Percentiles rank a stretch among this genome's conserved stretches.
Conservation (phyloP, 2,329 filamentous ascomycete species). For the Bipolaris gigantea region DNA sequence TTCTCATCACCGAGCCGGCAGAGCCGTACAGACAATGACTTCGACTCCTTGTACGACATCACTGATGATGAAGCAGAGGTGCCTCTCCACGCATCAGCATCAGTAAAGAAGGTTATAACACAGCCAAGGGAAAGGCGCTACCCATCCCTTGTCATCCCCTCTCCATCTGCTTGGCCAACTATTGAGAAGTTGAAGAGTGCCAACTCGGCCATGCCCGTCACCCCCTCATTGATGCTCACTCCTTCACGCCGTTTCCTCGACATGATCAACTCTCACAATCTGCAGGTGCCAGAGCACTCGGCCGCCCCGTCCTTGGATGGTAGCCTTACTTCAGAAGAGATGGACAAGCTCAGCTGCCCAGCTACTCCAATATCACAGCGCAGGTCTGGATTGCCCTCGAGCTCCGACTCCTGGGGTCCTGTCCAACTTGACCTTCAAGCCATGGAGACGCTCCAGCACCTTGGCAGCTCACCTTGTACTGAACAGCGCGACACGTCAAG, state of each 20-base stretch:
- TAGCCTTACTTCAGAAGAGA: constrained; percentile 83
- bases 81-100: constrained; percentile 55
- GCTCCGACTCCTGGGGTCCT: constrained; percentile 64
- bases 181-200: constrained; percentile 56
- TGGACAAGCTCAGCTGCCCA: constrained; percentile 80
- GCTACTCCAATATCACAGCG: constrained; percentile 68
- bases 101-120: constrained; percentile 48
- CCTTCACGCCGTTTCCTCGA: constrained; percentile 76
- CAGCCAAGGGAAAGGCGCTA: constrained; percentile 52
- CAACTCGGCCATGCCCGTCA: constrained; percentile 58
- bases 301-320: constrained; percentile 88
- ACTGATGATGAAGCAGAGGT: constrained; percentile 72
- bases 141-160: constrained; percentile 62
- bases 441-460: constrained; percentile 74
- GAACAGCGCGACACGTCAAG: constrained; percentile 26
- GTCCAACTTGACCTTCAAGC: constrained; percentile 73
- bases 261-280: constrained; percentile 62
- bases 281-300: constrained; percentile 72
- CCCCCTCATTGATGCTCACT: constrained; percentile 60
- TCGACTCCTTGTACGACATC: constrained; percentile 85
- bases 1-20: constrained; percentile 63
- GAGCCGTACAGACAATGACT: constrained; percentile 69
- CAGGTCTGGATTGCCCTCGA: constrained; percentile 49
- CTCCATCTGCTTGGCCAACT: constrained; percentile 59
- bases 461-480: constrained; percentile 51